Conservation (phyloP, 2,329 filamentous ascomycete species). For the Atkinsonella texensis region DNA sequence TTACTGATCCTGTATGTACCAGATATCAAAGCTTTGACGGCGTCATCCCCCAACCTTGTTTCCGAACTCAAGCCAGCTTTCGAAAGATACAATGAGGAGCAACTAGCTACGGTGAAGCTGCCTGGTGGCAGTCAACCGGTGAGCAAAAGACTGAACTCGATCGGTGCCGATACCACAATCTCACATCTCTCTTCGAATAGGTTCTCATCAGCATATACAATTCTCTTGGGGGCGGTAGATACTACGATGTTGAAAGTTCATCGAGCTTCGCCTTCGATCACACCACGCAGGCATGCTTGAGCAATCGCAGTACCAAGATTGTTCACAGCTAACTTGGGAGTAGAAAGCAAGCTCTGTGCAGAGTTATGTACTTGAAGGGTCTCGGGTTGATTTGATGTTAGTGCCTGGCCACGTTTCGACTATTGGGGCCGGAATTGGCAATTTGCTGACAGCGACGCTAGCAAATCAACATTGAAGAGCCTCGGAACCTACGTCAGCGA, state of each 20-base stretch:
- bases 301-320: not conserved
- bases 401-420: slow-evolving; percentile 16
- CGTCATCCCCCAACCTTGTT: slow-evolving; percentile 54
- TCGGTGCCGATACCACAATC: not conserved
- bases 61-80: slow-evolving; percentile 71
- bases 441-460: slow-evolving; percentile 22
- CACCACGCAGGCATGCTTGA: slow-evolving; percentile 49
- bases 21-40: slow-evolving; percentile 85
- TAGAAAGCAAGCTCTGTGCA: slow-evolving; percentile 75
- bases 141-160: slow-evolving; percentile 7
- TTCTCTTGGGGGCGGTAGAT: slow-evolving; percentile 65
- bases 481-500: slow-evolving; percentile 67
- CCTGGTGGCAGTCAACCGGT: slow-evolving; percentile 63
- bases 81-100: slow-evolving; percentile 91
- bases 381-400: slow-evolving; percentile 70
- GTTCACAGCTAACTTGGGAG: slow-evolving; percentile 3
- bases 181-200: slow-evolving; percentile 21
- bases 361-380: slow-evolving; percentile 65
- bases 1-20: slow-evolving; percentile 7
- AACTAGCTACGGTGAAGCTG: slow-evolving; percentile 79
- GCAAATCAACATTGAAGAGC: slow-evolving; percentile 73
- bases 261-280: slow-evolving; percentile 88
- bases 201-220: slow-evolving; percentile 85
- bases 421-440: not conserved
- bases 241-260: slow-evolving; percentile 81